Evolutionary conservation across 2,329 filamentous ascomycete species (phyloP).

Genomic region (Aureobasidium pullulans): DNA sequence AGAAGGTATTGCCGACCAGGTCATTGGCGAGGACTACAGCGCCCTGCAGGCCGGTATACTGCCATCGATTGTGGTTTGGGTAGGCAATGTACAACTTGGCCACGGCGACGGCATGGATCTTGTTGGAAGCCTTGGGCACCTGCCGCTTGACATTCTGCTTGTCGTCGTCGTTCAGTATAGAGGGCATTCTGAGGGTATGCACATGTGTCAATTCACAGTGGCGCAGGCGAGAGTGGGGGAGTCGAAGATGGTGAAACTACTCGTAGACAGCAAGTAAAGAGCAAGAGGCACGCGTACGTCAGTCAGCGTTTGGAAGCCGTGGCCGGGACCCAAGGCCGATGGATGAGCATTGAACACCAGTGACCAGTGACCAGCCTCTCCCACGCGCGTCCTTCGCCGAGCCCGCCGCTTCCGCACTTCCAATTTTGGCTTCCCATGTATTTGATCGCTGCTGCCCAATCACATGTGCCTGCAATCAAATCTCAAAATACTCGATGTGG

Average conservation of each 20-base stretch:
- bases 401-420: conserved; percentile 9
- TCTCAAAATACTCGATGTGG: background rate
- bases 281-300: background rate
- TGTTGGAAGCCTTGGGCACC: conserved; percentile 90
- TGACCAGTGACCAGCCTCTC: background rate
- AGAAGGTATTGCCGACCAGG: conserved; percentile 89
- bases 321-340: background rate
- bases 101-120: conserved; percentile 92
- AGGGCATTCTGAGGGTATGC: conserved; percentile 39
- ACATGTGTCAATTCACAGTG: background rate
- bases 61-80: conserved; percentile 81
- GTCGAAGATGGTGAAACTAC: background rate
- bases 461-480: background rate
- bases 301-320: background rate
- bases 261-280: background rate
- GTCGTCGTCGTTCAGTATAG: conserved; percentile 80
- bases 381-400: background rate
- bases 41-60: conserved; percentile 86
- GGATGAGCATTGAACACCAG: too few species aligned
- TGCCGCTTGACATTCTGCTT: conserved; percentile 93
- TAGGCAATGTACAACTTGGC: conserved; percentile 90
- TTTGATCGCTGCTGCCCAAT: background rate
- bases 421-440: conserved; percentile 1
- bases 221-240: background rate
- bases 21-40: conserved; percentile 89